Conservation (phyloP, 805 yeast species). For the Zygoascus tannicola region DNA sequence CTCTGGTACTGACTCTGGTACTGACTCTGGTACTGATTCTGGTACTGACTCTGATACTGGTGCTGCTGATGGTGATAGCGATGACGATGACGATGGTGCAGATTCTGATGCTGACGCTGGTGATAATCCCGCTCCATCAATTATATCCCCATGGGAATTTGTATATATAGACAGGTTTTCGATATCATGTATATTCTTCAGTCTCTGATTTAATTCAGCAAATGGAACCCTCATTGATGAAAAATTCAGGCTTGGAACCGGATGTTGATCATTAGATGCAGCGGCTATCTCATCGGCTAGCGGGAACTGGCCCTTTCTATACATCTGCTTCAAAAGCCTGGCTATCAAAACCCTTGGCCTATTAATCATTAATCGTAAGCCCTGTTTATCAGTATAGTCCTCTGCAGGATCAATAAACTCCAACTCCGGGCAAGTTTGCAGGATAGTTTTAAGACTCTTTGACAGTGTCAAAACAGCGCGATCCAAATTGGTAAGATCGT, state of each 20-base stretch:
- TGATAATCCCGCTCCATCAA: slow-evolving; percentile 7
- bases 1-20: neutral
- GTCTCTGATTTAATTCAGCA: neutral
- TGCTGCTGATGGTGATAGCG: neutral
- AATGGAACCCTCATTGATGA: neutral
- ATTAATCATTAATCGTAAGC: slow-evolving; percentile 41
- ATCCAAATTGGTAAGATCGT: slow-evolving; percentile 31
- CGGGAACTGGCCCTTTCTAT: slow-evolving; percentile 39
- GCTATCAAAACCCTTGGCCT: slow-evolving; percentile 52
- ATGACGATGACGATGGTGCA: neutral
- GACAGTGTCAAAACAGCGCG: slow-evolving; percentile 46
- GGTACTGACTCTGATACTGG: neutral
- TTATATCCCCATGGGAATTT: neutral
- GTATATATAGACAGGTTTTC: too few species aligned
- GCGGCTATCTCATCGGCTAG: slow-evolving; percentile 45
- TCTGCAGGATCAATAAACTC: slow-evolving; percentile 32
- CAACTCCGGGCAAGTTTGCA: slow-evolving; percentile 48
- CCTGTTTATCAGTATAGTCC: slow-evolving; percentile 28
- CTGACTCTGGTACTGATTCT: neutral
- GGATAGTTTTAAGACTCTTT: slow-evolving; percentile 40
- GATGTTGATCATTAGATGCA: neutral
- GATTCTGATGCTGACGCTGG: neutral
- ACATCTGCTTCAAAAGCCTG: slow-evolving; percentile 45
- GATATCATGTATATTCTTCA: too few species aligned
- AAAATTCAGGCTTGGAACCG: neutral